Conservation (phyloP, 768 basidiomycete species). For the Leucocoprinus leucothites region DNA sequence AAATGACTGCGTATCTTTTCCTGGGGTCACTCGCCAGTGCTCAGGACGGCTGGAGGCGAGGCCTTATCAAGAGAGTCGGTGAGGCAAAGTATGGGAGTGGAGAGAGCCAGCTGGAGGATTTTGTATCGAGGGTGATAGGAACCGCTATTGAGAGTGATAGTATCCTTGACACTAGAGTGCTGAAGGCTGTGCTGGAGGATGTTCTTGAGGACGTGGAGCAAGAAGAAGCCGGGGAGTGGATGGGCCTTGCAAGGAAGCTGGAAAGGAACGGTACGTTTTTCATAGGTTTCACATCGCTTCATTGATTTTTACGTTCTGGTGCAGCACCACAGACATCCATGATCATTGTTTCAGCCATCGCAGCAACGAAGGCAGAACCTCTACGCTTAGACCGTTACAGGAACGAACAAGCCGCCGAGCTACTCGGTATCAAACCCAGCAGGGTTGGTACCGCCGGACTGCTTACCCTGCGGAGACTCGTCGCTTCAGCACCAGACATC, state of each 20-base stretch:
- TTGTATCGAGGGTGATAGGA: slow-evolving; percentile 34
- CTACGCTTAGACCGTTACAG: slow-evolving; percentile 75
- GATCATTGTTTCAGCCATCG: slow-evolving; percentile 61
- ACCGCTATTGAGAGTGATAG: slow-evolving; percentile 36
- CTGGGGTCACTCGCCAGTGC: slow-evolving; percentile 22
- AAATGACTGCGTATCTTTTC: slow-evolving; percentile 62
- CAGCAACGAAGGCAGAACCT: slow-evolving; percentile 62
- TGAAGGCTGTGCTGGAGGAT: slow-evolving; percentile 60
- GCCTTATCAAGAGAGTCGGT: slow-evolving; percentile 1
- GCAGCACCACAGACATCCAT: slow-evolving; percentile 71
- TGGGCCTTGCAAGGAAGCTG: slow-evolving; percentile 60
- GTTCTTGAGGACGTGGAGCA: slow-evolving; percentile 54
- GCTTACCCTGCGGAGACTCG: slow-evolving; percentile 61
- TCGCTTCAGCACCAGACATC: slow-evolving; percentile 68
- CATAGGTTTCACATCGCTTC: not conserved
- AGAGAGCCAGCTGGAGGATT: slow-evolving; percentile 50
- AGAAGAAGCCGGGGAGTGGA: slow-evolving; percentile 75
- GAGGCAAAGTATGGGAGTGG: not conserved
- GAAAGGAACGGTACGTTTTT: slow-evolving; percentile 55
- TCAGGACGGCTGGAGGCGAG: slow-evolving; percentile 7
- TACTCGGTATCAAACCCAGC: slow-evolving; percentile 61
- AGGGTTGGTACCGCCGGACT: slow-evolving; percentile 73
- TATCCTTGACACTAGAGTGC: slow-evolving; percentile 53
- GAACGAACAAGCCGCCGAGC: slow-evolving; percentile 84
- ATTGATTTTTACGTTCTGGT: not conserved